phyloP scores from a whole-genome alignment of 179 eudicot genomes.

The Corrigiola litoralis region DNA sequence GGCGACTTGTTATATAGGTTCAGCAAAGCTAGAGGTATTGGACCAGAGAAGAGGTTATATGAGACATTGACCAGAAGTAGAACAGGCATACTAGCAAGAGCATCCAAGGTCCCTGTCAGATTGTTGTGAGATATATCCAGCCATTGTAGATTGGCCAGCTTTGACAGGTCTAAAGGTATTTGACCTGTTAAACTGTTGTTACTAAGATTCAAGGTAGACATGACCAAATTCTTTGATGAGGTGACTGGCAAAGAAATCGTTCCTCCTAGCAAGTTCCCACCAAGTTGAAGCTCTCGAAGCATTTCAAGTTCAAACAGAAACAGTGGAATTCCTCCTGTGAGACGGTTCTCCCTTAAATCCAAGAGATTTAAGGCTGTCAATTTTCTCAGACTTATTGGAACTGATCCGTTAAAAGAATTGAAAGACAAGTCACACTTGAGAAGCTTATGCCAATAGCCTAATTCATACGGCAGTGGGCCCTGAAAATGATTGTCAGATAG shows the following conservation, averaged over 20 bases:
- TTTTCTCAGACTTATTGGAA: slow-evolving; percentile 46
- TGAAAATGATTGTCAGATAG: slow-evolving; percentile 52
- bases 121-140: slow-evolving; percentile 61
- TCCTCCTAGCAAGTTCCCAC: slow-evolving; percentile 63
- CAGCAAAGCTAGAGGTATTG: slow-evolving; percentile 45
- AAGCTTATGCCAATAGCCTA: slow-evolving; percentile 42
- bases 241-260: slow-evolving; percentile 50
- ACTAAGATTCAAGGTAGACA: slow-evolving; percentile 54
- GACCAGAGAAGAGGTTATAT: slow-evolving; percentile 56
- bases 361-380: slow-evolving; percentile 38
- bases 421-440: slow-evolving; percentile 42
- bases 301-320: slow-evolving; percentile 35
- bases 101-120: slow-evolving; percentile 52
- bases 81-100: slow-evolving; percentile 33
- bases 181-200: slow-evolving; percentile 49
- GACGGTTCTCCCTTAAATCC: slow-evolving; percentile 50
- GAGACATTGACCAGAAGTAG: slow-evolving; percentile 53
- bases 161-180: slow-evolving; percentile 45
- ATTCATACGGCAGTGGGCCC: slow-evolving; percentile 60
- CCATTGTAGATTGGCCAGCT: slow-evolving; percentile 39
- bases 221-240: slow-evolving; percentile 21
- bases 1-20: slow-evolving; percentile 35
- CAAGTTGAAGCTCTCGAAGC: slow-evolving; percentile 55
- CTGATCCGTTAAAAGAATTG: slow-evolving; percentile 54
- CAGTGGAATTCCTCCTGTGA: slow-evolving; percentile 57